Percentiles rank a stretch among this genome's conserved stretches.
These are phyloP conservation scores for Populus alba DNA, from an alignment of 345 rosid species.

Conservation along the genomic window DNA sequence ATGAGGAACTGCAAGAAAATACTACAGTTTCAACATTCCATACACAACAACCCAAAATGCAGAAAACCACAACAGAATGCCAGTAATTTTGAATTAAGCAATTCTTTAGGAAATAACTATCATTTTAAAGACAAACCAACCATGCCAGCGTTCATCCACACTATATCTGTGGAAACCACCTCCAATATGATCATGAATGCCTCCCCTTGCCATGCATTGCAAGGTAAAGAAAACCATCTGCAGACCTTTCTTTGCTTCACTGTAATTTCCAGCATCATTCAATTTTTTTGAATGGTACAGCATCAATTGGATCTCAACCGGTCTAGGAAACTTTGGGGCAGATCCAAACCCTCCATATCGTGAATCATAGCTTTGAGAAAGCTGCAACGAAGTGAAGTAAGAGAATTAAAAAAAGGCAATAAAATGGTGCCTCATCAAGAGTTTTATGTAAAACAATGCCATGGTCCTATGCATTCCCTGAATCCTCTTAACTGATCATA, in stretches of 20 bases:
- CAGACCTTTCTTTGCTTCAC: conserved; percentile 42
- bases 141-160: conserved; percentile 95
- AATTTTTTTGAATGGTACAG: conserved; percentile 66
- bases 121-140: conserved; percentile 39
- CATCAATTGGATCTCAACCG: conserved; percentile 92
- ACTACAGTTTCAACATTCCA: background rate
- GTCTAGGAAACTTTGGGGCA: conserved; percentile 95
- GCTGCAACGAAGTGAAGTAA: conserved; percentile 42
- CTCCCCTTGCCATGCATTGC: conserved; percentile 90
- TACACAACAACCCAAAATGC: background rate
- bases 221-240: conserved; percentile 73
- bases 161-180: conserved; percentile 98
- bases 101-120: background rate
- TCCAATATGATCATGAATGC: conserved; percentile 92
- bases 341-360: conserved; percentile 85
- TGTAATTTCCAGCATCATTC: conserved; percentile 51
- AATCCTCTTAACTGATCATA: background rate
- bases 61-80: no score
- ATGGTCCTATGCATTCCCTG: background rate
- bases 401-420: conserved; percentile 5
- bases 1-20: conserved; percentile 79
- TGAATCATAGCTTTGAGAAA: conserved; percentile 70
- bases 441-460: background rate
- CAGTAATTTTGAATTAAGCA: background rate
- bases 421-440: background rate